Base-by-base conservation (phyloP, 345 rosid genomes). In the Brassica juncea region DNA sequence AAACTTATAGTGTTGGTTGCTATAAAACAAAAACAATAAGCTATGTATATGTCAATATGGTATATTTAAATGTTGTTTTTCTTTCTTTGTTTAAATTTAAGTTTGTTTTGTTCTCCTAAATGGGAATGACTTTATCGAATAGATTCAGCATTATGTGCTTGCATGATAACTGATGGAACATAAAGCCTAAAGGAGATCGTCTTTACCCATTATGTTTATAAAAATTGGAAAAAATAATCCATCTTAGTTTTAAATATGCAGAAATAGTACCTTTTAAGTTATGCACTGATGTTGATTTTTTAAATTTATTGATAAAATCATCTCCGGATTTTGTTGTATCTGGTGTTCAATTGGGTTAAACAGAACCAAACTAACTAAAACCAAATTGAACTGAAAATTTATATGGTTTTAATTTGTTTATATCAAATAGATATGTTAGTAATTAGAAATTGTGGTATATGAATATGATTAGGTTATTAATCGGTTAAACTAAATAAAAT, bases 171-270 rank as follows among this genome's bases (percentile, higher is more conserved):
- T 62, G 69, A 73, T 44, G 60, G 68, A 73, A 44, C 69, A 47
- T 70, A 70, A 69, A 69, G 73, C 62, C 73, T 73, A 61, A 73
- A 73, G 77, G 30, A 73, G 76, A 72, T 42, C 39, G 59, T 72
- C 68, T 61, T 42, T 72, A 25, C 30, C 62, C 68, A 59, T 60
- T 37, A 72, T 27, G 44, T 23, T 70, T 34, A 21, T 8, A 70
- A 52, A 57, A 19, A 2, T 11, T 32, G 58, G 16, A 5, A 19
- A 30, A 52, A 31, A n/a, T 32, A 70, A 16, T 27, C 73, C 63
- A 39, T 52, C 44, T 54, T 47, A 28, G 5, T 47, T 47, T 27
- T 37, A 37, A 12, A 47, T 47, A 47, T 68, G 72, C 25, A 68
- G 6, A 68, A 66, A 66, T 37, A 5, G 19, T 68, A 44, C 8